Evolutionary conservation across 2,329 filamentous ascomycete species (phyloP), one percentile per base, ranked within the genome.

Genomic region (Achaetomium macrosporum): DNA sequence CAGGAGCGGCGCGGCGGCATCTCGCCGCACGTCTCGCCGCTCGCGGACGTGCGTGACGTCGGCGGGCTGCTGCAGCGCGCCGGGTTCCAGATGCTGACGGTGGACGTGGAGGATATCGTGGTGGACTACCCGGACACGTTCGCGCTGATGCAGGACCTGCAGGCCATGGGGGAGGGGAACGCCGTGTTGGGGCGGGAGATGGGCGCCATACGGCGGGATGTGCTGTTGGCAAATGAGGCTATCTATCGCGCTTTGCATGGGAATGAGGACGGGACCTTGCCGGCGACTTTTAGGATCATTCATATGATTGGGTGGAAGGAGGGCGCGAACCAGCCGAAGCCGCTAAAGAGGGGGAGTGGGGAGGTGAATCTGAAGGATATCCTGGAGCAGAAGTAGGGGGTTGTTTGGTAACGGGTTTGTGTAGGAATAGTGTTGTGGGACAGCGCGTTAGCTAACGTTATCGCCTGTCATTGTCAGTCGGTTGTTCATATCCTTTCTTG

Each of bases 281-380:
- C 93, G 1, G 93, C 93, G 1, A 99, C 93, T 0, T 99, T 96
- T 66, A 81, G 93, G 61, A 79, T 96, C 62, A 96, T 99, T 57
- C 96, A 93, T 69, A 96, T 97, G 91, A 99, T 99, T 70, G 93
- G 93, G 0, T 99, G 93, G 93, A 95, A 92, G 67, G 88, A 91
- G 60, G 85, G 88, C 2, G 78, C 80, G 30, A 81, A 84, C 49
- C 91, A 97, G 71, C 77, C 85, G 2, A 77, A 92, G 70, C 91
- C 93, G 5, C 72, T 97, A 53, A 72, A 85, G 59, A 81, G 93
- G 60, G 93, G 93, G 0, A 95, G 86, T 59, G 93, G 89, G 10
- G 78, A 96, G 66, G 73, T 96, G 40, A 96, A 88, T 69, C 77
- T 99, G 57, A 95, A 93, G 69, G 91, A 97, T 68, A 76, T 96